A percentile compares a stretch with the other conserved stretches of the same genome.
phyloP scores from a whole-genome alignment of 2,329 filamentous ascomycete species.

The Corynespora cassiicola region DNA sequence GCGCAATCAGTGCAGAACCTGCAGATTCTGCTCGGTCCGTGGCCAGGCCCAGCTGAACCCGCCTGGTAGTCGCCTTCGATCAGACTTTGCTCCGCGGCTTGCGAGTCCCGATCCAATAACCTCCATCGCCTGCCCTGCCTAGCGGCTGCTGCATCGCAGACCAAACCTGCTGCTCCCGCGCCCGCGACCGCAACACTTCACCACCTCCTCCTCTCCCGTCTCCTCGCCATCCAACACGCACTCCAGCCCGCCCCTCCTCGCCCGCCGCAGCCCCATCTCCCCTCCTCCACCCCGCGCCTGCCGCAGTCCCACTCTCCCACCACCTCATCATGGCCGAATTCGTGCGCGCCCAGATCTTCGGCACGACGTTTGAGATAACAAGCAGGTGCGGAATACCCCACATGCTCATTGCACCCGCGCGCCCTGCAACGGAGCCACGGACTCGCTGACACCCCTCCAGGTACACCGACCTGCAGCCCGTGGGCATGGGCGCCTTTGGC shows the following conservation, averaged over 20 bases:
- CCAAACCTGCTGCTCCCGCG: slow-evolving; percentile 33
- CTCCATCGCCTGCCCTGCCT: slow-evolving; percentile 23
- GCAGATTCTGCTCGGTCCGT: slow-evolving; percentile 2
- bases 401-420: slow-evolving; percentile 17
- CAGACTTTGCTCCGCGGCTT: slow-evolving; percentile 3
- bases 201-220: slow-evolving; percentile 20
- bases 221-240: slow-evolving; percentile 11
- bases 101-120: slow-evolving; percentile 24
- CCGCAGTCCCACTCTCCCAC: slow-evolving; percentile 23
- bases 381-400: slow-evolving; percentile 72
- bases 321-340: slow-evolving; percentile 89
- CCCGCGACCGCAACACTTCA: slow-evolving; percentile 18
- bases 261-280: slow-evolving; percentile 25
- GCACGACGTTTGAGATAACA: slow-evolving; percentile 99
- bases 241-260: slow-evolving; percentile 25
- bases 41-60: slow-evolving; percentile 3
- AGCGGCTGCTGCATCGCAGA: slow-evolving; percentile 24
- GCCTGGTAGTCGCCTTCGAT: slow-evolving; percentile 7
- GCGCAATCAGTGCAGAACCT: slow-evolving; percentile 7
- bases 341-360: slow-evolving; percentile 98
- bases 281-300: slow-evolving; percentile 25
- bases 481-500: slow-evolving; percentile 98
- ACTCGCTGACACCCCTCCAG: slow-evolving; percentile 59
- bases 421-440: no score
- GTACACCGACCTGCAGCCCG: slow-evolving; percentile 97